Percentiles rank a stretch among this genome's conserved stretches.
phyloP scores from a whole-genome alignment of 495 filamentous ascomycete species.

The Hypoxylon lienhwacheense region DNA sequence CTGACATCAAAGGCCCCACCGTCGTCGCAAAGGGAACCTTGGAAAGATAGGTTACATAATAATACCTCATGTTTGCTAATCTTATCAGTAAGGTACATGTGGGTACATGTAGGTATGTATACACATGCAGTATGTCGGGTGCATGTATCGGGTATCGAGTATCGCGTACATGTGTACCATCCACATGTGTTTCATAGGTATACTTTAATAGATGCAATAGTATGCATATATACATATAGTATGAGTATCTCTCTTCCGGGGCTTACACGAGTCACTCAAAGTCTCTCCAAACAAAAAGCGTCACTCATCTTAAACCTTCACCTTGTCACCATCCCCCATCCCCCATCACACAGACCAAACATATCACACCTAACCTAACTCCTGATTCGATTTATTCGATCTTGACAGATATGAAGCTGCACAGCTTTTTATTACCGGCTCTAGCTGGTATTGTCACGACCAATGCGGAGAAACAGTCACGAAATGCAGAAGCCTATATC shows the following conservation, averaged over 20 bases:
- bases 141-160: no score
- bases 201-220: neutral
- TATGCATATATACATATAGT: neutral
- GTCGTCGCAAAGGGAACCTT: neutral
- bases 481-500: conserved; percentile 36
- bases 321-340: neutral
- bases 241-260: neutral
- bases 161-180: conserved; percentile 2
- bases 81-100: conserved; percentile 15
- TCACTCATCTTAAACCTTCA: no score
- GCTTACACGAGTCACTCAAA: neutral
- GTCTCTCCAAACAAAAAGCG: neutral
- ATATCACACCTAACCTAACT: conserved; percentile 13
- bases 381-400: conserved; percentile 6
- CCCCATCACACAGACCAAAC: no score
- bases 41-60: neutral
- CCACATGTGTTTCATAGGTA: neutral
- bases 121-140: no score
- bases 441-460: conserved; percentile 41
- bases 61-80: no score
- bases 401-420: conserved; percentile 37
- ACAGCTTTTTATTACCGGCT: conserved; percentile 44
- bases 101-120: no score
- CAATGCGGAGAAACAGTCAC: conserved; percentile 20
- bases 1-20: neutral